A percentile compares a stretch with the other conserved stretches of the same genome.
Evolutionary conservation across 371 early-diverging fungal species (phyloP).

Genomic region (Fennellomyces sp.): DNA sequence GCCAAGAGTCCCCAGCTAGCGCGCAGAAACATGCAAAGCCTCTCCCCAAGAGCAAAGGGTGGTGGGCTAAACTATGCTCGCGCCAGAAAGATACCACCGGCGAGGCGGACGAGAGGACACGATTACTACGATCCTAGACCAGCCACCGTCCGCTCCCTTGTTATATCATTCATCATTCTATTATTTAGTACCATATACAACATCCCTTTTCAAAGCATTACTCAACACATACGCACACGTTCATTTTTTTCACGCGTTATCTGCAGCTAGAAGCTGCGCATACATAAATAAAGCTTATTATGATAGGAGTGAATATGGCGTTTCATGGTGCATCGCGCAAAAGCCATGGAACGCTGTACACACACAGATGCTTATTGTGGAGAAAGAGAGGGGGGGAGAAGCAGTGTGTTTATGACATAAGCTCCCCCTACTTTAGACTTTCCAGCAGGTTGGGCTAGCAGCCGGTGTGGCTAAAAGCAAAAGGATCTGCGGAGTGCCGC

Average conservation of each 20-base stretch:
- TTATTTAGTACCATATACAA: neutral
- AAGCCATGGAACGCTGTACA: no score
- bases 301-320: neutral
- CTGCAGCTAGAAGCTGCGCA: neutral
- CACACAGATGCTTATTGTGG: no score
- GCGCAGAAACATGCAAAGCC: neutral
- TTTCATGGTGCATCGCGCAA: neutral
- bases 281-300: conserved; percentile 1
- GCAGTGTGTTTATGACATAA: no score
- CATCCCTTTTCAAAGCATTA: neutral
- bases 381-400: no score
- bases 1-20: neutral
- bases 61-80: neutral
- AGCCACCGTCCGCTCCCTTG: neutral
- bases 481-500: no score
- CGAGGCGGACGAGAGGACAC: neutral
- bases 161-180: neutral
- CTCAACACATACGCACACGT: neutral
- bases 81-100: neutral
- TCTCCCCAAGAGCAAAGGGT: neutral
- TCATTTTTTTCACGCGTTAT: neutral
- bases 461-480: no score
- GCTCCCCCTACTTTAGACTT: no score
- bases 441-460: no score
- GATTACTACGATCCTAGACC: neutral